A percentile compares a stretch with the other conserved stretches of the same genome.
Evolutionary conservation across 1,284 basidiomycete species (phyloP).

Genomic region (Rhodotorula sp.): DNA sequence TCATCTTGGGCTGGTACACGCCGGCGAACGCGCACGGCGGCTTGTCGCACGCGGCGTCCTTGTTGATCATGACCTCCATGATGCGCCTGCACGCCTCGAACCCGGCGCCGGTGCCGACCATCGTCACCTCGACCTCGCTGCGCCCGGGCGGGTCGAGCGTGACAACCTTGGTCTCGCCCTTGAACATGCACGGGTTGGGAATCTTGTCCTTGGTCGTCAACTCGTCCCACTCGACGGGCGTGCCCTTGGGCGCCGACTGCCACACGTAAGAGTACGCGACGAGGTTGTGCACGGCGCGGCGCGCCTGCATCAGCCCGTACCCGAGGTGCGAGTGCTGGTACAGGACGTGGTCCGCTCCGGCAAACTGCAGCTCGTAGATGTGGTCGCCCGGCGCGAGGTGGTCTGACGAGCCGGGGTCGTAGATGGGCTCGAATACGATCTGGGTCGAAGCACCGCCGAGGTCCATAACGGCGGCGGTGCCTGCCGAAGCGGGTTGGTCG

Average conservation of each 20-base stretch:
- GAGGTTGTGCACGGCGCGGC: slow-evolving; percentile 80
- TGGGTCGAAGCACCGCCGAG: slow-evolving; percentile 96
- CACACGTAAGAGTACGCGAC: slow-evolving; percentile 78
- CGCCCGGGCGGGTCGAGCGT: slow-evolving; percentile 66
- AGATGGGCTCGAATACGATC: slow-evolving; percentile 91
- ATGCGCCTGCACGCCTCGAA: slow-evolving; percentile 84
- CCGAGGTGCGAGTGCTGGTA: slow-evolving; percentile 97
- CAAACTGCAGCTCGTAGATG: slow-evolving; percentile 82
- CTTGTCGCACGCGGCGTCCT: slow-evolving; percentile 87
- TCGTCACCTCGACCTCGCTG: slow-evolving; percentile 66
- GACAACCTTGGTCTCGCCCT: slow-evolving; percentile 65
- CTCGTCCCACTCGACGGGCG: slow-evolving; percentile 52
- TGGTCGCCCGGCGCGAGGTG: slow-evolving; percentile 83
- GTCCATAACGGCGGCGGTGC: slow-evolving; percentile 89
- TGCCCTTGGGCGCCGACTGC: slow-evolving; percentile 46
- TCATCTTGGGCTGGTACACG: slow-evolving; percentile 93
- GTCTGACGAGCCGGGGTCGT: slow-evolving; percentile 56
- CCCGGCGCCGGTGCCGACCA: slow-evolving; percentile 77
- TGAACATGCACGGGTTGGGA: slow-evolving; percentile 80
- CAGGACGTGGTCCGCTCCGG: slow-evolving; percentile 67
- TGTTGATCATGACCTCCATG: slow-evolving; percentile 89
- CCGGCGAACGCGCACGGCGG: slow-evolving; percentile 96
- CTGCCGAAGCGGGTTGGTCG: slow-evolving; percentile 54
- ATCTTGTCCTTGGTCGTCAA: slow-evolving; percentile 53
- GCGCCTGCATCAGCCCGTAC: slow-evolving; percentile 90